Evolutionary conservation across 1,139 yeast species (phyloP).

Genomic region (Magnusiomyces ingens): DNA sequence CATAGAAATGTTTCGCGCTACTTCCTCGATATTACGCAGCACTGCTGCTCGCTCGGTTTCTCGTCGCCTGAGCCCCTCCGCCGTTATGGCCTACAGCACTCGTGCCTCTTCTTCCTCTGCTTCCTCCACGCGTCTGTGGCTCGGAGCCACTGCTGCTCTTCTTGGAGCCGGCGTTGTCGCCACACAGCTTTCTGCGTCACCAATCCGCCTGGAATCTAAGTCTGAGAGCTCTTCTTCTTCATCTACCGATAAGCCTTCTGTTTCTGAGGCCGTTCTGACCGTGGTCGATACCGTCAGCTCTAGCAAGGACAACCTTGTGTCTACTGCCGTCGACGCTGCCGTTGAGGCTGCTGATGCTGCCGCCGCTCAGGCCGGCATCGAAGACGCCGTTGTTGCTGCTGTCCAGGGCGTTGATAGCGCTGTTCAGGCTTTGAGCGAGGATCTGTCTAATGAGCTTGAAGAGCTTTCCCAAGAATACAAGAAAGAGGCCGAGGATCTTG

Average conservation of each 20-base stretch:
- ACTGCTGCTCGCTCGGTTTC: no score
- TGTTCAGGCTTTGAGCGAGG: neutral
- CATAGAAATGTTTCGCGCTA: neutral
- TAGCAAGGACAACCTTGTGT: neutral
- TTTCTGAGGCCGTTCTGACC: neutral
- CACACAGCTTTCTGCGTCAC: neutral
- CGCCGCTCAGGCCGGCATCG: neutral
- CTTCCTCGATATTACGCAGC: neutral
- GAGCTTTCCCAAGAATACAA: neutral
- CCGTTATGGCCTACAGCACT: neutral
- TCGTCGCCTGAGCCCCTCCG: neutral
- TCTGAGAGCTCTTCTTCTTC: neutral
- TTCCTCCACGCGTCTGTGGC: neutral
- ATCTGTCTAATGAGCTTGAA: neutral
- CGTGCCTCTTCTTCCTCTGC: neutral
- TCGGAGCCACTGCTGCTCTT: neutral
- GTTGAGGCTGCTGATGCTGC: slow-evolving; percentile 1
- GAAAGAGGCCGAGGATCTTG: neutral
- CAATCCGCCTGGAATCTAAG: neutral
- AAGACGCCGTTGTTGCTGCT: neutral
- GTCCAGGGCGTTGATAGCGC: neutral
- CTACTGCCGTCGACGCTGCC: neutral
- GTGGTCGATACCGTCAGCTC: neutral
- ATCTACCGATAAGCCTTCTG: neutral
- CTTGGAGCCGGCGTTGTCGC: neutral